These are phyloP conservation scores for Corynespora cassiicola DNA, from an alignment of 2,329 filamentous ascomycete species.

Conservation along the genomic window DNA sequence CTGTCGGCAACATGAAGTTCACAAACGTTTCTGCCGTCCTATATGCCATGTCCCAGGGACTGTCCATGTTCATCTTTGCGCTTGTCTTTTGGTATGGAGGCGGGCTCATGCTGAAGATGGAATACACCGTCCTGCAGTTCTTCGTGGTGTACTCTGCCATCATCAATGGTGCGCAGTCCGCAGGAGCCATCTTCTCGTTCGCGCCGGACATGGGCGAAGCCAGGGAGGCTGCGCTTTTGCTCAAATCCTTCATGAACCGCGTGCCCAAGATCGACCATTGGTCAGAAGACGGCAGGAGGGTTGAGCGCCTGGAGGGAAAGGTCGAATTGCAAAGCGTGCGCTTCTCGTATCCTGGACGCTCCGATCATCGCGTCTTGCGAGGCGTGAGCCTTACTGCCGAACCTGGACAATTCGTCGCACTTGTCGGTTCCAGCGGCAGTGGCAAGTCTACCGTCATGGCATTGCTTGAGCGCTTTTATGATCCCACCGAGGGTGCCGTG, in stretches of 20 bases:
- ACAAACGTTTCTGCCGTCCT: conserved; percentile 77
- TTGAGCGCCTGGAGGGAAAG: conserved; percentile 66
- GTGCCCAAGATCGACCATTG: conserved; percentile 71
- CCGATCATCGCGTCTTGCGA: conserved; percentile 88
- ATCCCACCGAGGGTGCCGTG: conserved; percentile 80
- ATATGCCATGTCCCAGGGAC: conserved; percentile 83
- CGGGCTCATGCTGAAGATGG: conserved; percentile 38
- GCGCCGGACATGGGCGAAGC: conserved; percentile 98
- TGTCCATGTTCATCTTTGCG: conserved; percentile 59
- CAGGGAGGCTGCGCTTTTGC: conserved; percentile 77
- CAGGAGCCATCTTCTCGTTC: conserved; percentile 91
- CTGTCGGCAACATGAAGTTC: conserved; percentile 72
- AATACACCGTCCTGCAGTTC: conserved; percentile 81
- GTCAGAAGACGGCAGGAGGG: conserved; percentile 47
- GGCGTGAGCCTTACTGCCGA: conserved; percentile 77
- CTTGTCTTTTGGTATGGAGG: conserved; percentile 49
- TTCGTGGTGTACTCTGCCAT: conserved; percentile 89
- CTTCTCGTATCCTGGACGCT: conserved; percentile 91
- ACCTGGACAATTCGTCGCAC: conserved; percentile 82
- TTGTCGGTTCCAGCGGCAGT: conserved; percentile 93
- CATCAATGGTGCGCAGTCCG: conserved; percentile 90
- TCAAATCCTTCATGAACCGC: conserved; percentile 85
- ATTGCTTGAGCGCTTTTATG: conserved; percentile 92
- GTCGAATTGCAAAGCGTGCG: conserved; percentile 93
- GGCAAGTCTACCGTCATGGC: conserved; percentile 95